Base-by-base conservation (phyloP, 2,329 filamentous ascomycete genomes). In the Clarireedia monteithiana region DNA sequence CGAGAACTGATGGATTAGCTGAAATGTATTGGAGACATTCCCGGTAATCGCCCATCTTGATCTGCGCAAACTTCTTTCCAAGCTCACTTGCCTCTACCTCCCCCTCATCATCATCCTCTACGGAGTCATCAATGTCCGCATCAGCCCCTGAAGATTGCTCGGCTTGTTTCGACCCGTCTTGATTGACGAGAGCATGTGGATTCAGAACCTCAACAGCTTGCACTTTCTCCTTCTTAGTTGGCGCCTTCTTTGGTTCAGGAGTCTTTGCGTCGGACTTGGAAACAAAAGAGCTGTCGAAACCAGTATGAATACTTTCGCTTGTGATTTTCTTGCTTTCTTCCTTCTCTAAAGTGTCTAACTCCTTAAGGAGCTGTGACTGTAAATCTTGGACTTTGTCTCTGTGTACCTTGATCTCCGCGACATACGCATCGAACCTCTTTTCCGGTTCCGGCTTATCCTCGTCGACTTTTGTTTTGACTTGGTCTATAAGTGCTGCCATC, bases 401-500 rank as follows among this genome's bases (percentile, higher is more conserved):
- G 69, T 99, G 92, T 38, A 77, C 80, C 60, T 83, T 80, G 15
- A 97, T 82, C 66, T 94, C 92, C 48, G 81, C 79, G 27, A 95
- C 77, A 75, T 95, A 96, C 52, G 81, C 85, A 48, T 81, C 77
- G 68, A 88, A 91, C 50, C 88, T 76, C 63, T 85, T 81, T 20
- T 81, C 77, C 20, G 53, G 78, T 59, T 86, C 77, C 0, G 81
- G 78, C 59, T 86, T 83, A 71, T 87, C 87, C 68, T 91, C 88
- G 50, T 87, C 83, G 62, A 89, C 84, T 72, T 82, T 79, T 66
- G 60, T 61, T 72, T 96, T 96, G 44, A 97, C 91, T 72, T 95
- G 88, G 67, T 99, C 94, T 20, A 97, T 81, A 65, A 99, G 73
- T n/a, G 86, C 84, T n/a, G 89, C 89, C 87, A 99, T 91, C 94